phyloP scores from a whole-genome alignment of 495 filamentous ascomycete genomes.

The Penicillium riverlandense region DNA sequence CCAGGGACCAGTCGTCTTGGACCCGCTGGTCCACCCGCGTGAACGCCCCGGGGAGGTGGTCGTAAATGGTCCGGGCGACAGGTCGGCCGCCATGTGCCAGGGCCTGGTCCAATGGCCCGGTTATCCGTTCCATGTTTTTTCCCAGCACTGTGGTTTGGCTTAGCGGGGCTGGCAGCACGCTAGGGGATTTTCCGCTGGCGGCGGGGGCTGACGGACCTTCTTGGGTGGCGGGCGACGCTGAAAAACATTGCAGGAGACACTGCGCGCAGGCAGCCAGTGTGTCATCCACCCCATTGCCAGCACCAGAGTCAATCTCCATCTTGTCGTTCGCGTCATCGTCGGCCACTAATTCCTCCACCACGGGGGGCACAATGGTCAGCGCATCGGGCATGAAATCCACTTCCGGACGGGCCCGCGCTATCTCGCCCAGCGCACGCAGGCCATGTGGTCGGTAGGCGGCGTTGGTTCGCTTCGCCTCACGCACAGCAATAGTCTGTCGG shows the following conservation, averaged over 20 bases:
- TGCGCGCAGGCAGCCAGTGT: slow-evolving; percentile 41
- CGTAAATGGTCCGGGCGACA: slow-evolving; percentile 37
- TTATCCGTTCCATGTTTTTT: slow-evolving; percentile 24
- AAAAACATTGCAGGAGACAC: slow-evolving; percentile 41
- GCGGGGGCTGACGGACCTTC: slow-evolving; percentile 22
- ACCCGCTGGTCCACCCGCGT: slow-evolving; percentile 25
- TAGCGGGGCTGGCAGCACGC: slow-evolving; percentile 17
- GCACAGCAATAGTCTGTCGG: slow-evolving; percentile 51
- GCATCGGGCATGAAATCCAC: slow-evolving; percentile 63
- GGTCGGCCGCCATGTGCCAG: slow-evolving; percentile 29
- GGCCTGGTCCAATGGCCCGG: slow-evolving; percentile 23
- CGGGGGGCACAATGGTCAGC: slow-evolving; percentile 50
- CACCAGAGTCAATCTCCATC: slow-evolving; percentile 61
- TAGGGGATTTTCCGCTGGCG: slow-evolving; percentile 14
- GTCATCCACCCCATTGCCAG: slow-evolving; percentile 28
- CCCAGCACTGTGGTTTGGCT: slow-evolving; percentile 23
- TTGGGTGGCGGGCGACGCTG: slow-evolving; percentile 19
- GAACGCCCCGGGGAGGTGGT: slow-evolving; percentile 35
- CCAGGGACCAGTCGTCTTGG: slow-evolving; percentile 14
- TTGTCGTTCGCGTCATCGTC: slow-evolving; percentile 46
- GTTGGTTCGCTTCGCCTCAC: slow-evolving; percentile 90
- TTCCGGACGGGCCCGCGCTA: slow-evolving; percentile 55
- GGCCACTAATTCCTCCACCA: slow-evolving; percentile 46
- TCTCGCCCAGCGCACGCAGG: slow-evolving; percentile 62
- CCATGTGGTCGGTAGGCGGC: slow-evolving; percentile 69